These are phyloP conservation scores for Phytophthora tubulina DNA, from an alignment of 352 stramenopile species.

Conservation along the genomic window DNA sequence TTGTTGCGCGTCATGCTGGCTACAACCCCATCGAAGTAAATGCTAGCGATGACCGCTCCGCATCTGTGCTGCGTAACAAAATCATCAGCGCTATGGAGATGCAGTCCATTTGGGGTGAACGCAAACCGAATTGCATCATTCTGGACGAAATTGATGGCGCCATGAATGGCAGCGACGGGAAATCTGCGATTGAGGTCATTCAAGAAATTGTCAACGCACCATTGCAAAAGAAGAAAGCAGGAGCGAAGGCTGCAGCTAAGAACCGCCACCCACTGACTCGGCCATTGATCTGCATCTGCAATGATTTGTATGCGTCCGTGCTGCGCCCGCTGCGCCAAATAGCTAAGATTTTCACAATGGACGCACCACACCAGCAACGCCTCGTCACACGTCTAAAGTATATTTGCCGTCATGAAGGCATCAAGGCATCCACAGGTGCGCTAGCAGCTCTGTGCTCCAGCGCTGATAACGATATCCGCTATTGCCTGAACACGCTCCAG, in stretches of 20 bases:
- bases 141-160: slow-evolving; percentile 98
- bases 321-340: slow-evolving; percentile 95
- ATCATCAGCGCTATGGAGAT: slow-evolving; percentile 94
- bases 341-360: slow-evolving; percentile 94
- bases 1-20: slow-evolving; percentile 95
- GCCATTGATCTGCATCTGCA: slow-evolving; percentile 99
- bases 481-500: slow-evolving; percentile 97
- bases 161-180: slow-evolving; percentile 88
- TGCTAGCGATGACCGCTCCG: slow-evolving; percentile 97
- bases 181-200: slow-evolving; percentile 91
- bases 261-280: slow-evolving; percentile 87
- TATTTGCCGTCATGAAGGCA: slow-evolving; percentile 91
- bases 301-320: slow-evolving; percentile 97
- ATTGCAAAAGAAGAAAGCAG: slow-evolving; percentile 65
- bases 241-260: slow-evolving; percentile 37
- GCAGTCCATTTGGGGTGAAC: slow-evolving; percentile 88
- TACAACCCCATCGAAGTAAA: slow-evolving; percentile 99
- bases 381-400: slow-evolving; percentile 93
- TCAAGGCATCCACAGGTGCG: slow-evolving; percentile 80
- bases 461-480: slow-evolving; percentile 94
- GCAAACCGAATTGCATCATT: slow-evolving; percentile 97
- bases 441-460: slow-evolving; percentile 67
- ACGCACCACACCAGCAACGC: slow-evolving; percentile 82
- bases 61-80: slow-evolving; percentile 91
- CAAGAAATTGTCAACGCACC: slow-evolving; percentile 93